Conservation (phyloP, 2,329 filamentous ascomycete species). For the Cryphonectria carpinicola region DNA sequence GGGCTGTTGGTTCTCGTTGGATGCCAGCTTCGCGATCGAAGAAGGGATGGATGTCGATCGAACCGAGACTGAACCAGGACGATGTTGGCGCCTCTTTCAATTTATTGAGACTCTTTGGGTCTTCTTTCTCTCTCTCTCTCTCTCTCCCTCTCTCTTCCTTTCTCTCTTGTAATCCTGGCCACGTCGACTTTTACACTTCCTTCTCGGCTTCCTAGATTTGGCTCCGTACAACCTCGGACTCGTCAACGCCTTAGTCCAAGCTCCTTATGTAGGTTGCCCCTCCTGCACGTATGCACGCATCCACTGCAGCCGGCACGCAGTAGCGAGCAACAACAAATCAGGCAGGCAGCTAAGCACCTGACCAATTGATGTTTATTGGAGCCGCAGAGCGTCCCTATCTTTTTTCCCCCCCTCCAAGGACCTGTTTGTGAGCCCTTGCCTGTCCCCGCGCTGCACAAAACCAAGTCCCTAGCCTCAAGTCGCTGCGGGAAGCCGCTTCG, state of each 20-base stretch:
- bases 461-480: neutral
- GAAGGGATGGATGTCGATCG: neutral
- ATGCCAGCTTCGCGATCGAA: conserved; percentile 18
- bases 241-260: neutral
- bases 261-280: conserved; percentile 19
- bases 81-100: neutral
- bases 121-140: neutral
- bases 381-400: neutral
- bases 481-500: conserved; percentile 23
- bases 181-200: too few species aligned
- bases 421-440: conserved; percentile 1
- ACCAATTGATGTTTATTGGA: neutral
- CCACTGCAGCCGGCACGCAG: neutral
- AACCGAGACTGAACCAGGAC: too few species aligned
- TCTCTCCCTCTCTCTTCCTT: neutral
- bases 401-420: neutral
- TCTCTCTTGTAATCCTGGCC: neutral
- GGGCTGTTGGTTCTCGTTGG: conserved; percentile 4
- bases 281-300: conserved; percentile 13
- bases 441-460: conserved; percentile 18
- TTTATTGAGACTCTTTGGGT: neutral
- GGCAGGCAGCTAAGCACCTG: neutral
- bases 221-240: neutral
- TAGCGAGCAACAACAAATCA: neutral
- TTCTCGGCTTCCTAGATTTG: neutral